phyloP scores from a whole-genome alignment of 164 flowering plant species.

The Litsea cubeba region DNA sequence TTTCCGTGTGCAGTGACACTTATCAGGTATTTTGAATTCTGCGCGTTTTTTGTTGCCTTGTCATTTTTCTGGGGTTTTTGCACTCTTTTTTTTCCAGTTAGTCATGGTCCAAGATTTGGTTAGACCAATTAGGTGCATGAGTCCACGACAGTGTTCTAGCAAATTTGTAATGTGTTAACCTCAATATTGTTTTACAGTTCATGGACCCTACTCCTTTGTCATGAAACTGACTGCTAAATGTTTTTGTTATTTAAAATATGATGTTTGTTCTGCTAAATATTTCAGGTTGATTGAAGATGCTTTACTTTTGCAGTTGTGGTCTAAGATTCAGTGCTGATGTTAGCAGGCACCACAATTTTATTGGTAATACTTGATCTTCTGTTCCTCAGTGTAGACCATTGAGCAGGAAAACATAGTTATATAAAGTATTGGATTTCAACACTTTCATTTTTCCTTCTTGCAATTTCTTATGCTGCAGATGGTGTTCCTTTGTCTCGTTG shows the following conservation, averaged over 20 bases:
- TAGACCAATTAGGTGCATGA: constrained; percentile 6
- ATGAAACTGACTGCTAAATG: constrained; percentile 1
- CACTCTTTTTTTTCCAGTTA: background rate
- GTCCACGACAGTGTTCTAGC: constrained; percentile 7
- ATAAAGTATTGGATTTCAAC: background rate
- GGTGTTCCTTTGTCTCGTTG: no score
- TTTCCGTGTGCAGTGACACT: constrained; percentile 19
- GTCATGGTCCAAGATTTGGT: background rate
- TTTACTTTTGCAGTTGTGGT: background rate
- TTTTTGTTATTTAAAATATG: background rate
- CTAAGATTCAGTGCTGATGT: background rate
- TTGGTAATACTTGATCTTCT: background rate
- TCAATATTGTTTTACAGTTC: constrained; percentile 1
- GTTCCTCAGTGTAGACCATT: background rate
- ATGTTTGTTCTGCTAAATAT: background rate
- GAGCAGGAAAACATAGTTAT: background rate
- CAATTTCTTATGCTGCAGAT: no score
- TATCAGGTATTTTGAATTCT: constrained; percentile 25
- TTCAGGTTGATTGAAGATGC: constrained; percentile 4
- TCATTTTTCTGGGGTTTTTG: constrained; percentile 3
- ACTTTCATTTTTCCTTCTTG: no score
- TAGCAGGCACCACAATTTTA: no score
- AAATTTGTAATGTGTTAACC: background rate
- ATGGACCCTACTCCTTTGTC: background rate
- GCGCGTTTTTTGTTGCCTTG: constrained; percentile 19